Conservation (phyloP, 2,329 filamentous ascomycete genomes). For the Talaromyces amestolkiae region DNA sequence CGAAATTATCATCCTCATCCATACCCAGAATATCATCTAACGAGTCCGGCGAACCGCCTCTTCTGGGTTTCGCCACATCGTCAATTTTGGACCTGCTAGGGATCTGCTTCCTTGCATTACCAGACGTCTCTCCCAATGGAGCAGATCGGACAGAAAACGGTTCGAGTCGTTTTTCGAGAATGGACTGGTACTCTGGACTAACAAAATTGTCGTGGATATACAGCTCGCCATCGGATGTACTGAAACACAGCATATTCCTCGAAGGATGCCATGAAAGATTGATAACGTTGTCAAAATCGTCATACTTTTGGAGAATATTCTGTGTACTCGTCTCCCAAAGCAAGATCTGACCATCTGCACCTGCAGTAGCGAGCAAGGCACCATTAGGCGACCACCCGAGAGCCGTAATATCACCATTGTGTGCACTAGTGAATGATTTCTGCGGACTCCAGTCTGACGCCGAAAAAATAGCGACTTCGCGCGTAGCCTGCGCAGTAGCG, state of each 20-base stretch:
- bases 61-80: conserved; percentile 49
- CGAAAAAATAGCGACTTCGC: conserved; percentile 85
- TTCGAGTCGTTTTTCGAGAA: conserved; percentile 59
- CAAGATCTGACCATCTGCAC: conserved; percentile 48
- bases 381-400: conserved; percentile 94
- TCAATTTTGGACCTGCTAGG: conserved; percentile 57
- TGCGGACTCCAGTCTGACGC: conserved; percentile 86
- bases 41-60: conserved; percentile 68
- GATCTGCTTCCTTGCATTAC: conserved; percentile 57
- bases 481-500: conserved; percentile 75
- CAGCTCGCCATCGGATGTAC: conserved; percentile 86
- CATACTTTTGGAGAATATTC: conserved; percentile 71
- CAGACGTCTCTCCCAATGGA: conserved; percentile 66
- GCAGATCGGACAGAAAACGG: conserved; percentile 85
- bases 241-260: conserved; percentile 86
- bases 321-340: conserved; percentile 92
- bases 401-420: conserved; percentile 80
- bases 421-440: conserved; percentile 71
- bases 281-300: conserved; percentile 73
- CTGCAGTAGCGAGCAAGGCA: conserved; percentile 69
- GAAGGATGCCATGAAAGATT: conserved; percentile 88
- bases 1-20: conserved; percentile 77
- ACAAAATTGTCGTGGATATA: conserved; percentile 73
- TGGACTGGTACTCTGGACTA: conserved; percentile 47
- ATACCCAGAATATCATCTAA: conserved; percentile 77